phyloP scores from a whole-genome alignment of 495 filamentous ascomycete species.

The Penicillium arizonense region DNA sequence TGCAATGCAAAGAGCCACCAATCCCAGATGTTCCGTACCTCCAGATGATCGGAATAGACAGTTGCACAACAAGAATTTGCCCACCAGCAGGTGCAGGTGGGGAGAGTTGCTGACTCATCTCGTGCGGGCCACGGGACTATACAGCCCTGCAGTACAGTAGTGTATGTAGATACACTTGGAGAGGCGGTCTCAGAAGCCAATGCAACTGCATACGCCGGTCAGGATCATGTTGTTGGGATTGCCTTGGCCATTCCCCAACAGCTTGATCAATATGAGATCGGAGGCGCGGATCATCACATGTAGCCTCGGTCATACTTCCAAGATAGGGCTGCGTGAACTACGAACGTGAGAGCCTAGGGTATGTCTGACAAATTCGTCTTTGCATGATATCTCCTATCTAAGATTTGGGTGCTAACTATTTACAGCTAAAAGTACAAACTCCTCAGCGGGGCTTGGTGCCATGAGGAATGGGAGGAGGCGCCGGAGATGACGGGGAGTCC shows the following conservation, averaged over 20 bases:
- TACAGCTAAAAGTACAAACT: conserved; percentile 6
- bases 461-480: conserved; percentile 42
- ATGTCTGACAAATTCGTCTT: too few species aligned
- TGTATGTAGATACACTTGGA: background rate
- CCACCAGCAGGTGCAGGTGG: too few species aligned
- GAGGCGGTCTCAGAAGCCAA: background rate
- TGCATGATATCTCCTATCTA: too few species aligned
- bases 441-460: conserved; percentile 45
- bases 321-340: background rate
- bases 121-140: too few species aligned
- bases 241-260: conserved; percentile 16
- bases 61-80: too few species aligned
- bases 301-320: conserved; percentile 17
- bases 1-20: too few species aligned
- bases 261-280: conserved; percentile 4
- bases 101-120: background rate
- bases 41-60: background rate
- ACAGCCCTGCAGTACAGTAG: too few species aligned
- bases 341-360: background rate
- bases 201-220: background rate
- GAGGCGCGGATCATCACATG: conserved; percentile 22
- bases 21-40: too few species aligned
- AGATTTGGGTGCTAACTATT: too few species aligned
- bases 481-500: conserved; percentile 19
- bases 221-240: conserved; percentile 7